Percentiles rank a stretch among this genome's conserved stretches.
Evolutionary conservation across 371 early-diverging fungal genomes (phyloP).

Genomic region (Mucor mucedo): DNA sequence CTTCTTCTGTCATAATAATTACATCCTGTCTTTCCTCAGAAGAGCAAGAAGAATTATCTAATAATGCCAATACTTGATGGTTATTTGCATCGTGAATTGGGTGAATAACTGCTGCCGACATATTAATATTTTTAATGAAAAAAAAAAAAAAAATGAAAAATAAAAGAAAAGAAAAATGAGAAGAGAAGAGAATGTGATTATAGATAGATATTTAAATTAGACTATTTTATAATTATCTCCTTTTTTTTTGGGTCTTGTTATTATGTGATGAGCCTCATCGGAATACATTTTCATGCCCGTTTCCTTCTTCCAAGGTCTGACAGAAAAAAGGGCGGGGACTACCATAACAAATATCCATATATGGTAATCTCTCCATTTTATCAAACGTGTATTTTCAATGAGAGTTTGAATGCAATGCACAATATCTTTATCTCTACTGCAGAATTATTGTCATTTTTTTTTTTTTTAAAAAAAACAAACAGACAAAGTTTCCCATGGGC

Average conservation of each 20-base stretch:
- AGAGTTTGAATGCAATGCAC: too few relatives aligned
- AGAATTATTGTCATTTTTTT: too few relatives aligned
- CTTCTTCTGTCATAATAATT: neutral
- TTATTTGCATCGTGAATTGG: slow-evolving; percentile 7
- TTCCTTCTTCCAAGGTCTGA: neutral
- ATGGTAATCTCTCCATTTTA: neutral
- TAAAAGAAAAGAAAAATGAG: neutral
- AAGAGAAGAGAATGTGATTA: neutral
- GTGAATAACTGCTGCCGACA: slow-evolving; percentile 14
- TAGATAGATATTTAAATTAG: neutral
- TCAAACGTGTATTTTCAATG: neutral
- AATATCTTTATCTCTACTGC: too few relatives aligned
- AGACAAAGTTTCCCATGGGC: too few relatives aligned
- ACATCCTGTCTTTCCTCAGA: neutral
- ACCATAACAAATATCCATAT: slow-evolving; percentile 1
- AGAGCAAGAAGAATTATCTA: slow-evolving; percentile 6
- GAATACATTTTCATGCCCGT: slow-evolving; percentile 1
- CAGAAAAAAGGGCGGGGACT: neutral
- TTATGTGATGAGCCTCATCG: neutral
- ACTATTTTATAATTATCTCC: neutral
- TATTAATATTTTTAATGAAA: neutral
- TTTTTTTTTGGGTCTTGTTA: neutral
- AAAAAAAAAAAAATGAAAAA: neutral
- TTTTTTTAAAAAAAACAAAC: too few relatives aligned
- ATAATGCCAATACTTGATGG: slow-evolving; percentile 3